Evolutionary conservation across 768 basidiomycete species (phyloP).

Genomic region (Leccinum aurantiacum): DNA sequence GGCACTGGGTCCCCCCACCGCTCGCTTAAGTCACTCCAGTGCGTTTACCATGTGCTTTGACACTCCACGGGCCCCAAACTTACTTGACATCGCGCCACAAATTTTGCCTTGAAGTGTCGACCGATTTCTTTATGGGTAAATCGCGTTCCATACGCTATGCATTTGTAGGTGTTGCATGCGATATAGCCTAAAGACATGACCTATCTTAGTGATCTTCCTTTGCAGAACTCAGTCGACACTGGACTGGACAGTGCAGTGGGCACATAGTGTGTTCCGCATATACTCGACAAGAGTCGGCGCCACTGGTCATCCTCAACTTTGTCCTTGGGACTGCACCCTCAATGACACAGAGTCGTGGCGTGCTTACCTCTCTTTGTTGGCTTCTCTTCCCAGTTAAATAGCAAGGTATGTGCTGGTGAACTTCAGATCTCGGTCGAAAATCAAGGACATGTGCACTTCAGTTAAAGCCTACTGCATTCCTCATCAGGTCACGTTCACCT

Average conservation of each 20-base stretch:
- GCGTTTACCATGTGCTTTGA: background rate
- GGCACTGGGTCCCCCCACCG: conserved; percentile 7
- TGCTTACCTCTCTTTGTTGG: background rate
- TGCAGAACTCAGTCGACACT: background rate
- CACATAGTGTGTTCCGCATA: conserved; percentile 3
- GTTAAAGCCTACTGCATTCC: conserved; percentile 7
- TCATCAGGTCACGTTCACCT: background rate
- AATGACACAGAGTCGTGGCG: conserved; percentile 9
- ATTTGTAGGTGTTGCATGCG: conserved; percentile 4
- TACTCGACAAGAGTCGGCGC: conserved; percentile 14
- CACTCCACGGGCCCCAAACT: no score
- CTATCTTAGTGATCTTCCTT: background rate
- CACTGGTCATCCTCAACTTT: conserved; percentile 1
- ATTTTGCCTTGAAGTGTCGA: conserved; percentile 13
- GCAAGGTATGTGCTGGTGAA: conserved; percentile 14
- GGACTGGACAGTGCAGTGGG: background rate
- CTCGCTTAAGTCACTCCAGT: conserved; percentile 13
- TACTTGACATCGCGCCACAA: conserved; percentile 23
- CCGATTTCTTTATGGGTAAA: conserved; percentile 5
- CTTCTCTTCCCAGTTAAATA: conserved; percentile 15
- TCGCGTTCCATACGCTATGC: conserved; percentile 7
- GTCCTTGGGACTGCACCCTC: background rate
- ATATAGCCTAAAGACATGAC: background rate
- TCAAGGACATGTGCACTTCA: conserved; percentile 19
- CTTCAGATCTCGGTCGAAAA: conserved; percentile 8